Evolutionary conservation across 1,284 basidiomycete genomes (phyloP).

Genomic region (Malassezia vespertilionis): DNA sequence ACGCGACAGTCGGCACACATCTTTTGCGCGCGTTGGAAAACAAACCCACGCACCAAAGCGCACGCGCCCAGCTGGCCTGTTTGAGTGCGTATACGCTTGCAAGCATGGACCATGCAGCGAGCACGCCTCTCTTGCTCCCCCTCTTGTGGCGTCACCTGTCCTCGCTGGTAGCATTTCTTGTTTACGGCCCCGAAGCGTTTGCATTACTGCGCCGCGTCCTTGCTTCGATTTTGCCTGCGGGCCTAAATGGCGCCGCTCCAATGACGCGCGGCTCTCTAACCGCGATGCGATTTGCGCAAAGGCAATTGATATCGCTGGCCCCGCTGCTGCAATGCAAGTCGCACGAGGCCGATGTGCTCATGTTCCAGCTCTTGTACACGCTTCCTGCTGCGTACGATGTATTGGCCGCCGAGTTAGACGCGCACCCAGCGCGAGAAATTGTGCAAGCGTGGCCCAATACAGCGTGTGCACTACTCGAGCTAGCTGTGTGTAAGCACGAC

Average conservation of each 20-base stretch:
- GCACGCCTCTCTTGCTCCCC: not conserved
- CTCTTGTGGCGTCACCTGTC: not conserved
- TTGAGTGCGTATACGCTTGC: not conserved
- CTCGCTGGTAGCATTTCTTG: not conserved
- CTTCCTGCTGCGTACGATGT: not conserved
- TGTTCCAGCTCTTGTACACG: not conserved
- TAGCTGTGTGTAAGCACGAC: too few species aligned
- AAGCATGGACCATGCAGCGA: not conserved
- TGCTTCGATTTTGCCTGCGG: slow-evolving; percentile 1
- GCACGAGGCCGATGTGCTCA: not conserved
- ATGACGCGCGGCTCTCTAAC: slow-evolving; percentile 3
- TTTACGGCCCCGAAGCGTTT: not conserved
- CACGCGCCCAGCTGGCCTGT: not conserved
- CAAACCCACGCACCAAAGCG: not conserved
- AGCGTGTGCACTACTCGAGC: too few species aligned
- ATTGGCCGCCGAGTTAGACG: too few species aligned
- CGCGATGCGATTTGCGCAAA: not conserved
- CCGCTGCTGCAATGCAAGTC: not conserved
- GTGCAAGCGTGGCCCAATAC: too few species aligned
- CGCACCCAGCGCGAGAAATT: too few species aligned
- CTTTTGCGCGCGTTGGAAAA: not conserved
- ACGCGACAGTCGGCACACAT: too few species aligned
- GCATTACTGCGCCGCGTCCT: slow-evolving; percentile 1
- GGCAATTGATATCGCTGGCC: not conserved
- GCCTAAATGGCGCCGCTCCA: slow-evolving; percentile 7